Percentiles rank a stretch among this genome's conserved stretches.
Conservation (phyloP, 208 protist species). For the Trypanosoma conorhini region DNA sequence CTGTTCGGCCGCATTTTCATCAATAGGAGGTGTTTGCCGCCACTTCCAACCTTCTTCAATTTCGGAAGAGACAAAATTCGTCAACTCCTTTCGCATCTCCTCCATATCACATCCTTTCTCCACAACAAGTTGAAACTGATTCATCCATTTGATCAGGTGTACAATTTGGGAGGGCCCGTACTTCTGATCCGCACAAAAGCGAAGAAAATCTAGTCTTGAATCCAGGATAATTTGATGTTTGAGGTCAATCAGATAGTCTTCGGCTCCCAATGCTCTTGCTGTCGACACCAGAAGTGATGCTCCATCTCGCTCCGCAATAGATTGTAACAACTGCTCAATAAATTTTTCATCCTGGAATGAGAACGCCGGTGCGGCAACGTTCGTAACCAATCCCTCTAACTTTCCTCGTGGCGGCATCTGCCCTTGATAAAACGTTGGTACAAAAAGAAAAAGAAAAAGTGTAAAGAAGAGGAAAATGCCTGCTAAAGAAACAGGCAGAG, state of each 20-base stretch:
- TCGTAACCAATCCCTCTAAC: conserved; percentile 12
- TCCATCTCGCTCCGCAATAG: conserved; percentile 27
- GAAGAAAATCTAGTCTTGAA: conserved; percentile 54
- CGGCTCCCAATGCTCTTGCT: conserved; percentile 44
- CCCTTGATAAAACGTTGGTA: conserved; percentile 1
- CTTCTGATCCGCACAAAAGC: conserved; percentile 59
- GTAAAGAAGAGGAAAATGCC: neutral
- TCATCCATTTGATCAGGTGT: conserved; percentile 60
- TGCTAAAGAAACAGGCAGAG: neutral
- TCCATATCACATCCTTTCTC: conserved; percentile 13
- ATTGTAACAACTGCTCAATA: conserved; percentile 40
- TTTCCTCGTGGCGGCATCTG: conserved; percentile 24
- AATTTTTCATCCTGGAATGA: conserved; percentile 42
- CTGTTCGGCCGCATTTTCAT: conserved; percentile 2
- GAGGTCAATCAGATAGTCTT: conserved; percentile 71
- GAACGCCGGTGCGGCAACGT: conserved; percentile 7
- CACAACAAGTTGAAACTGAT: conserved; percentile 27
- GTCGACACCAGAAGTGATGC: conserved; percentile 39
- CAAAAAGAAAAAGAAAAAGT: neutral
- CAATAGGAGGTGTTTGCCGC: conserved; percentile 34
- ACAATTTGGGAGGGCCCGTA: conserved; percentile 55
- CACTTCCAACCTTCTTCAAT: conserved; percentile 61
- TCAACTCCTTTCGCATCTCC: conserved; percentile 24
- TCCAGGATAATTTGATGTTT: conserved; percentile 73
- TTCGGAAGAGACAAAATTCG: conserved; percentile 47